Evolutionary conservation across 2,329 filamentous ascomycete species (phyloP), one percentile per base, ranked within the genome.

Genomic region (Didymella sp.): DNA sequence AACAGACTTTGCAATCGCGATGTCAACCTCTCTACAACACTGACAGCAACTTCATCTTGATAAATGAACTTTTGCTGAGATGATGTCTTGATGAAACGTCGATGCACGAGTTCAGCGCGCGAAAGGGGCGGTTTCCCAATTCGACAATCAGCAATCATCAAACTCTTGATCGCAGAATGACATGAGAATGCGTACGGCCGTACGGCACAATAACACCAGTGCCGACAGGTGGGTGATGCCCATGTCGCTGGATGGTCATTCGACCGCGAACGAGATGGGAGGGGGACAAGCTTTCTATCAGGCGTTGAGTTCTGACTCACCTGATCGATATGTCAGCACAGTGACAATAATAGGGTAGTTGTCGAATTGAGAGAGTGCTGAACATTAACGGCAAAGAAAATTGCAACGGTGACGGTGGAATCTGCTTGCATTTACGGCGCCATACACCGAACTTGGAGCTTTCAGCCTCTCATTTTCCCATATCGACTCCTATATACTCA

Each of bases 291-390:
- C 35, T 38, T 22, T 22, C 35, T 22, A 5, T 13, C 6, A 38
- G 19, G 35, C 35, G 17, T 38, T 13, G 11, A 22, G 12, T 13
- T 19, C 50, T 33, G 40, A 53, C 13, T 50, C 49, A 19, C 51
- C 38, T 28, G 40, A 30, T 43, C 49, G 48, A 11, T n/a, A 30
- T 6, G 49, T 44, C 22, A 58, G 38, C 28, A 38, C 21, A n/a
- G 17, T 9, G 11, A 12, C 28, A 22, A 12, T 8, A 38, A 38
- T 4, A 31, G 28, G n/a, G n/a, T n/a, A n/a, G n/a, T n/a, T n/a
- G n/a, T n/a, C n/a, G n/a, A n/a, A n/a, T n/a, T n/a, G n/a, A n/a
- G n/a, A n/a, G n/a, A n/a, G n/a, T n/a, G n/a, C n/a, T n/a, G n/a
- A n/a, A n/a, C n/a, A n/a, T n/a, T n/a, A n/a, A n/a, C n/a, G n/a